Evolutionary conservation across 2,329 filamentous ascomycete genomes (phyloP).

Genomic region (Colletotrichum higginsianum): DNA sequence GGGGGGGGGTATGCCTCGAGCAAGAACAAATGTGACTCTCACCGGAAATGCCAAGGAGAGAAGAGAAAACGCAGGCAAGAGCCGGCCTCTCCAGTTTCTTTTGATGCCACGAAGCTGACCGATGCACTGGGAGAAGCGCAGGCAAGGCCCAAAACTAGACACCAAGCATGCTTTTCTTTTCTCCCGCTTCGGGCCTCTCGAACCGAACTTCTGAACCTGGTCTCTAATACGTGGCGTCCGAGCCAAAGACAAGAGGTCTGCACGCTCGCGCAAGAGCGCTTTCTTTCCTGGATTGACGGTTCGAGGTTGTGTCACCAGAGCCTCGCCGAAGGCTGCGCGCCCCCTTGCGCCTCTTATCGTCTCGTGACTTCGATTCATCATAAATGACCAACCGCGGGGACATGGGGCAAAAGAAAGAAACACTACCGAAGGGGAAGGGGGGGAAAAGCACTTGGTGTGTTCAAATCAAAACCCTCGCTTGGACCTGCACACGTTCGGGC

Average conservation of each 20-base stretch:
- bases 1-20: no score
- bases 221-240: conserved; percentile 8
- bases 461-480: neutral
- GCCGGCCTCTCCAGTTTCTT: conserved; percentile 4
- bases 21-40: neutral
- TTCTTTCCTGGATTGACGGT: conserved; percentile 18
- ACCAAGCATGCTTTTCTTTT: conserved; percentile 22
- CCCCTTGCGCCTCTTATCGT: conserved; percentile 12
- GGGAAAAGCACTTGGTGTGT: no score
- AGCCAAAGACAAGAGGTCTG: conserved; percentile 33
- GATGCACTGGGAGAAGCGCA: neutral
- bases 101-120: neutral
- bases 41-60: conserved; percentile 8
- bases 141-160: conserved; percentile 14
- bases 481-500: neutral
- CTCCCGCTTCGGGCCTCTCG: neutral
- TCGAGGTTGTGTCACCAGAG: neutral
- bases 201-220: conserved; percentile 5
- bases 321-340: neutral
- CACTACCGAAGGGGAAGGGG: no score
- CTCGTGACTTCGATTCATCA: conserved; percentile 28
- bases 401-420: conserved; percentile 12
- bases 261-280: conserved; percentile 13
- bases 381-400: conserved; percentile 22
- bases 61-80: conserved; percentile 29